Percentiles rank a stretch among this genome's conserved stretches.
These are phyloP conservation scores for Hygrophoropsis aurantiaca DNA, from an alignment of 768 basidiomycete genomes.

Conservation along the genomic window DNA sequence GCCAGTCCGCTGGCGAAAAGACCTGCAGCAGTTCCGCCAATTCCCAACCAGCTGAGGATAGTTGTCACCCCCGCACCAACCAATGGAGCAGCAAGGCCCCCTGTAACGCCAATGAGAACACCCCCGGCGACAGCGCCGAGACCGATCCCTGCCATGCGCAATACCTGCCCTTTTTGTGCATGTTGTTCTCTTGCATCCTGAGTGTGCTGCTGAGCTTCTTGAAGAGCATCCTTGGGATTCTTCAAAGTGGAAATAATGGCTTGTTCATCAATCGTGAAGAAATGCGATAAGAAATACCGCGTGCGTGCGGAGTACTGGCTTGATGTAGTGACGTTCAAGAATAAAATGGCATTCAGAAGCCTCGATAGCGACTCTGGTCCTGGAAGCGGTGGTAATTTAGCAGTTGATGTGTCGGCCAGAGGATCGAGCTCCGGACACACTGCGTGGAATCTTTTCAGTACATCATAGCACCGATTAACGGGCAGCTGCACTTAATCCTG, in stretches of 20 bases:
- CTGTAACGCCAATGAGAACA: conserved; percentile 55
- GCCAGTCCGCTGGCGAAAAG: conserved; percentile 53
- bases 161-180: conserved; percentile 38
- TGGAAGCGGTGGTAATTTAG: conserved; percentile 40
- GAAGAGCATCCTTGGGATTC: conserved; percentile 45
- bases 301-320: conserved; percentile 53
- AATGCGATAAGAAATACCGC: conserved; percentile 41
- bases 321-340: conserved; percentile 47
- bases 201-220: conserved; percentile 43
- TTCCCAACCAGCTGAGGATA: conserved; percentile 48
- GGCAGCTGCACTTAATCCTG: conserved; percentile 25
- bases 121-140: conserved; percentile 55
- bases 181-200: conserved; percentile 40
- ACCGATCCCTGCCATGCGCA: conserved; percentile 49
- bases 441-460: conserved; percentile 20
- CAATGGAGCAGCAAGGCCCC: conserved; percentile 57
- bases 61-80: conserved; percentile 54
- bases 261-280: conserved; percentile 44
- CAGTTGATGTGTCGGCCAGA: conserved; percentile 45
- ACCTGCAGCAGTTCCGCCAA: conserved; percentile 54
- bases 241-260: conserved; percentile 46
- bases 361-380: conserved; percentile 34
- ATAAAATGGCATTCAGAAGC: conserved; percentile 50
- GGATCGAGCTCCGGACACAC: conserved; percentile 43
- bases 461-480: conserved; percentile 4